Evolutionary conservation across 768 basidiomycete genomes (phyloP), one percentile per base, ranked within the genome.

Genomic region (Tricholoma sp.): DNA sequence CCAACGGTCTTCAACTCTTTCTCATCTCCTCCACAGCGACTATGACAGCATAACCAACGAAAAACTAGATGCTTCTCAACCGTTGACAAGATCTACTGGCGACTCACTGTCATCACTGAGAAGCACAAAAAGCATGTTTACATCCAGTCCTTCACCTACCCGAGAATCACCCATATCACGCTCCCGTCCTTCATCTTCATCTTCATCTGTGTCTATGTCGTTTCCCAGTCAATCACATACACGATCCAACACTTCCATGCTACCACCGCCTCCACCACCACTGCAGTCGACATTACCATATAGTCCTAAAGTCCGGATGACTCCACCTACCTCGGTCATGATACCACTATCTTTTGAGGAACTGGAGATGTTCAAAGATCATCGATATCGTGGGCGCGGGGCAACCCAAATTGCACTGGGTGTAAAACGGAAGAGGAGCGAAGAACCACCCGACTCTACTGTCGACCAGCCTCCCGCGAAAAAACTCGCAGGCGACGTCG

Each of bases 401-500:
- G 74, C 81, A 5, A 71, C 74, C 24, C 78, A 78, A 52, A 76
- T 86, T 15, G 68, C 71, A 10, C 52, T 54, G 41, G 56, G 51
- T n/a, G 54, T 33, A 58, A 66, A 64, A 56, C 53, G 59, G 44
- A 64, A 61, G 49, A 57, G 69, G 59, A 72, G 70, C 41, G 64
- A 64, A 49, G 71, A 72, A 55, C 61, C 67, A 12, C 32, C 61
- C 2, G 71, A 68, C 44, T 72, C 80, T 32, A 74, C 74, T n/a
- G 59, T 64, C 32, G 74, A 74, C 20, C 63, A 69, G 13, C 76
- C 73, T 0, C 75, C 79, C 4, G 59, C 64, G 17, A 81, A 84
- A 62, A 83, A 81, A 61, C 75, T 80, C 45, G 78, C 77, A 4
- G 82, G 86, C n/a, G 89, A 92, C 65, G 83, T 86, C 1, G 83